Evolutionary conservation across 805 yeast genomes (phyloP), one percentile per base, ranked within the genome.

Genomic region (Candida germanica): DNA sequence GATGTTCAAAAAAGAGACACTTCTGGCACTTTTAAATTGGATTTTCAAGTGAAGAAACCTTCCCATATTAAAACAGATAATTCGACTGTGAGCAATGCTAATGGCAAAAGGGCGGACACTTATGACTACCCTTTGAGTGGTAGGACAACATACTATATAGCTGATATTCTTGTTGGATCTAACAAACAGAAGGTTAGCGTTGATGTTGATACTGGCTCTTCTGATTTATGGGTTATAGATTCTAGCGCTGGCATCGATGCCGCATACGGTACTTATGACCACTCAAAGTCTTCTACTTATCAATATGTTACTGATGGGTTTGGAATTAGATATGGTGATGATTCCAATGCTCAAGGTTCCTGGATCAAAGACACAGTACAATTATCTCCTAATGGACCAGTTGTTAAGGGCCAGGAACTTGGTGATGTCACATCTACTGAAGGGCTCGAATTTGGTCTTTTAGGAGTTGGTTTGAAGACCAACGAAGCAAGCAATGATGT

Each of bases 251-350:
- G 39, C 2, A 12, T 20, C 20, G 31, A 42, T 22, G 29, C 36
- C 3, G 11, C 30, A 12, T 66, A 54, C 36, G 77, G 77, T 18
- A 53, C 66, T 8, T 72, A 66, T 41, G 56, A 66, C 38, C 32
- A 49, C 1, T 38, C 51, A 3, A 20, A 40, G 3, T 70, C 76
- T 1, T 38, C 59, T 0, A 40, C 68, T 6, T 70, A 53, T 44
- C 17, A 45, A 3, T 32, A 41, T 15, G 59, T 67, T 36, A 61
- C 62, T 5, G 47, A 51, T 6, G 44, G 51, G 1, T 75, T 75
- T 46, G 30, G 48, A n/a, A 73, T 75, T 42, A 22, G 46, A 3
- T 76, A 76, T 44, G 79, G 67, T 6, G 81, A 76, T 50, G 46
- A 54, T 3, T 63, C 76, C 3, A 56, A 48, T 38, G 79, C 80